Evolutionary conservation across 2,329 filamentous ascomycete species (phyloP), one percentile per base, ranked within the genome.

Genomic region (Nectriaceae sp.): DNA sequence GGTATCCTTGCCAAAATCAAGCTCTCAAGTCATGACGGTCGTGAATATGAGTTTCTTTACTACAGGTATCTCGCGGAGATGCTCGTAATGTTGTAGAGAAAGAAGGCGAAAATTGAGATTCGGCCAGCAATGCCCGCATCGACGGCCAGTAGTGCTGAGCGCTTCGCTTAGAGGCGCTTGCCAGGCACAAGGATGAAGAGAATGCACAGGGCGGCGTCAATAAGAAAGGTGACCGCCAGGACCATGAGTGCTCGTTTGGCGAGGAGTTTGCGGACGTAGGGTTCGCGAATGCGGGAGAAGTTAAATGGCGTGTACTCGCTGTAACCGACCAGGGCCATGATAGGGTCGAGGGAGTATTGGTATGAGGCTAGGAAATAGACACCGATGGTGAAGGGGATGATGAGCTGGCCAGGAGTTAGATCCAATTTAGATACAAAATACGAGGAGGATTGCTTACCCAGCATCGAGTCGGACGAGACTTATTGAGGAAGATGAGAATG

Each of bases 281-380:
- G 89, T 70, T 99, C 94, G 46, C 89, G 84, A 55, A 97, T 90
- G 35, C 84, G 82, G 20, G 89, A 88, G 75, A 95, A 97, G 70
- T 86, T 89, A 78, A 97, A 92, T 42, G 96, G 91, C 0, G 93
- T 97, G 73, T 97, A 97, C 74, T 99, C 95, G 75, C 92, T 97
- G 69, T 86, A 87, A 29, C 93, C 92, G n/a, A 89, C 69, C 18
- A 97, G 79, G 4, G 91, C 94, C 69, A 97, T 84, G 54, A 96
- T 76, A 1, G 95, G 93, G 63, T 99, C 94, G 43, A 99, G 83
- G 56, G 90, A 91, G 73, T 97, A 99, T 69, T 97, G 93, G 65
- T 97, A 96, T 3, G 92, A 94, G 21, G 88, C 83, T 26, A 96
- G 82, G 62, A 88, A 85, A 71, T 99, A 99, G 24, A 96, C 83